Evolutionary conservation across 495 filamentous ascomycete genomes (phyloP), one percentile per base, ranked within the genome.

Genomic region (Tuber aestivum): DNA sequence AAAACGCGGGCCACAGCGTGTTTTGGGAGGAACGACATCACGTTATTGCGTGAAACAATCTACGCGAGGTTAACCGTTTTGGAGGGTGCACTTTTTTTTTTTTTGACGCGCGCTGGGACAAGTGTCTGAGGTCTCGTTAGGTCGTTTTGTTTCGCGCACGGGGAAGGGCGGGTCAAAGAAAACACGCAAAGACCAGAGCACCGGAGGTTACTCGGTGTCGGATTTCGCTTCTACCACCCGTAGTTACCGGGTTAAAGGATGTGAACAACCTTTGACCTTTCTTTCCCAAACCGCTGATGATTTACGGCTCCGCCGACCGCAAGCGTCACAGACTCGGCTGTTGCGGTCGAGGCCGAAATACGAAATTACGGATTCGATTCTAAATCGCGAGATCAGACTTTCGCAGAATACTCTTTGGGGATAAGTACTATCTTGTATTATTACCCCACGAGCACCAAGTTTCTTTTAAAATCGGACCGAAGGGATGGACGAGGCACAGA

Each of bases 1-100:
- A 65, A 65, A 65, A 65, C 56, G 27, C 56, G 27, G 56, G 56
- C 10, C 27, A 65, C 5, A 65, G 56, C 56, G 56, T 61, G n/a
- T 65, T 27, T 18, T 18, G 20, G 68, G 40, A 18, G 40, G 76
- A 42, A 42, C 56, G 50, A 78, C 76, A 69, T 79, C 77, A 74
- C 71, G 76, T 71, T 69, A 70, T 70, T 41, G 37, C 8, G 37
- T 40, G 50, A 65, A 65, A 65, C 56, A 65, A 65, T 65, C 9
- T 27, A 65, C 56, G 18, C n/a, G n/a, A 56, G 56, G 56, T 65
- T 32, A 65, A n/a, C 56, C 56, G n/a, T 32, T 65, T 65, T 32
- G 56, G 56, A 32, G 10, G n/a, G 56, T 10, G 56, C 27, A 32
- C n/a, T 65, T 32, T 65, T 32, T 5, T 65, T 65, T 65, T 65